Percentiles rank a stretch among this genome's conserved stretches.
These are phyloP conservation scores for Pichia sp. DNA, from an alignment of 1,139 yeast species.

Conservation along the genomic window DNA sequence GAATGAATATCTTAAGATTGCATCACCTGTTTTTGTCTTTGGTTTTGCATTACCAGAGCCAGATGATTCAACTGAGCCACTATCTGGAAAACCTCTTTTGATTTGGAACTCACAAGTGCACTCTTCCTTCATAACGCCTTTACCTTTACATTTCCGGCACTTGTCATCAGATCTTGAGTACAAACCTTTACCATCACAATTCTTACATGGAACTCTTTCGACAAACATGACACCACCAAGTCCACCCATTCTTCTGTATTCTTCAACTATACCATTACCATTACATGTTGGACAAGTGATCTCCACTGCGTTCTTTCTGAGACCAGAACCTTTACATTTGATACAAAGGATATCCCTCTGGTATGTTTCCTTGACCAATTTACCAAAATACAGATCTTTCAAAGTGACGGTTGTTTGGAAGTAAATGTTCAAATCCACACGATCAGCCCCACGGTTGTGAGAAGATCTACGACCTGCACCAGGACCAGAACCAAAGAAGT, in stretches of 20 bases:
- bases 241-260: constrained; percentile 67
- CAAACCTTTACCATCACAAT: constrained; percentile 74
- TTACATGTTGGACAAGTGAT: constrained; percentile 62
- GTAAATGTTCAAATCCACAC: constrained; percentile 49
- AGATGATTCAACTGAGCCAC: constrained; percentile 55
- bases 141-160: constrained; percentile 78
- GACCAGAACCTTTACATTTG: constrained; percentile 74
- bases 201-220: constrained; percentile 59
- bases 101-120: constrained; percentile 79
- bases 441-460: constrained; percentile 8
- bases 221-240: constrained; percentile 62
- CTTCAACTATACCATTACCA: constrained; percentile 66
- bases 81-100: constrained; percentile 60
- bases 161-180: constrained; percentile 62
- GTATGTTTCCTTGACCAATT: constrained; percentile 70
- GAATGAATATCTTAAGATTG: constrained; percentile 46
- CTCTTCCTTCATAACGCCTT: constrained; percentile 59
- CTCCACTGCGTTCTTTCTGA: constrained; percentile 55
- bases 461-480: neutral
- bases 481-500: neutral
- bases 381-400: constrained; percentile 81
- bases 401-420: constrained; percentile 63
- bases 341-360: constrained; percentile 73
- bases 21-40: constrained; percentile 78
- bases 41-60: constrained; percentile 80